Conservation (phyloP, 208 protist genomes). For the Angomonas deanei region DNA sequence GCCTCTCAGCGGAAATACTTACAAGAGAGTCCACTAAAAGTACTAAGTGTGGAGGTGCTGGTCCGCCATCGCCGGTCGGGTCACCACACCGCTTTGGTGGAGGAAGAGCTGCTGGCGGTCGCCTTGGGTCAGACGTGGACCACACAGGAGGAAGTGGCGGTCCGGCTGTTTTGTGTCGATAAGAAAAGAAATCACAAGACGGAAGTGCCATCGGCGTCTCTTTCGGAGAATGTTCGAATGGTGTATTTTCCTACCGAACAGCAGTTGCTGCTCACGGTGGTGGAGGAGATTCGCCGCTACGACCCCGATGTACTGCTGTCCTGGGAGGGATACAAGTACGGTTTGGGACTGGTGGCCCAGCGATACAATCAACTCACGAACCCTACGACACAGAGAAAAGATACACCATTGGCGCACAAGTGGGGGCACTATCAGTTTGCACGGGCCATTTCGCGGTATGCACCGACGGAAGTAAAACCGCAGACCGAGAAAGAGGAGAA, state of each 20-base stretch:
- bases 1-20: too few relatives aligned
- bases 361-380: slow-evolving; percentile 52
- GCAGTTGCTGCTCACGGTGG: slow-evolving; percentile 37
- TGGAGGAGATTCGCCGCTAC: slow-evolving; percentile 30
- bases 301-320: slow-evolving; percentile 75
- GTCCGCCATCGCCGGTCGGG: not conserved
- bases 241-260: slow-evolving; percentile 34
- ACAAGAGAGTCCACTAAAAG: not conserved
- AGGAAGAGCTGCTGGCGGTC: slow-evolving; percentile 41
- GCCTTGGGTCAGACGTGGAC: slow-evolving; percentile 36
- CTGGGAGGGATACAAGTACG: slow-evolving; percentile 74
- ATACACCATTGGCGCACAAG: not conserved
- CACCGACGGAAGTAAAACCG: not conserved
- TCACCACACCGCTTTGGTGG: not conserved
- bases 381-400: slow-evolving; percentile 19
- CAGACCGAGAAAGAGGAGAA: not conserved
- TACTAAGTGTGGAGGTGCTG: slow-evolving; percentile 7
- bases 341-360: slow-evolving; percentile 48
- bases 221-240: slow-evolving; percentile 29
- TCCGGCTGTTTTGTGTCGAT: slow-evolving; percentile 44
- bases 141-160: slow-evolving; percentile 14
- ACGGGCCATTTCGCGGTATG: not conserved
- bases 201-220: too few relatives aligned
- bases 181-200: not conserved
- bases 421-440: not conserved